phyloP scores from a whole-genome alignment of 2,329 filamentous ascomycete genomes.

The Epichloe gansuensis region DNA sequence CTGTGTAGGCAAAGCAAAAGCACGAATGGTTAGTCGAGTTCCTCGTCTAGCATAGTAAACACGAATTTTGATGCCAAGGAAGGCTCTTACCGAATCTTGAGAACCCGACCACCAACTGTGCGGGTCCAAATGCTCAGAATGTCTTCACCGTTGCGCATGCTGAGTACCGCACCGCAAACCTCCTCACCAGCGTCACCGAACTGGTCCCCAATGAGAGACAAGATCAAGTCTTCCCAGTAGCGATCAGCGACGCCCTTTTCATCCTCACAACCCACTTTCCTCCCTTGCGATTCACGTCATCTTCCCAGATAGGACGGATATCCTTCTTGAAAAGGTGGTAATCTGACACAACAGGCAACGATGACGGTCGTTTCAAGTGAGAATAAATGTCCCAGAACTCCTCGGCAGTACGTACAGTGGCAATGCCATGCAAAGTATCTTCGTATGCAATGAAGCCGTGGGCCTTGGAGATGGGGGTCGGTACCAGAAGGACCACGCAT shows the following conservation, averaged over 20 bases:
- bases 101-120: constrained; percentile 82
- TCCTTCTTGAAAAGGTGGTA: constrained; percentile 98
- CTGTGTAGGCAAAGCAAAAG: constrained; percentile 30
- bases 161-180: constrained; percentile 88
- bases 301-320: constrained; percentile 95
- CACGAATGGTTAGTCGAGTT: background rate
- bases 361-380: constrained; percentile 81
- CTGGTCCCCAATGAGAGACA: constrained; percentile 87
- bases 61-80: background rate
- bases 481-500: constrained; percentile 95
- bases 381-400: constrained; percentile 85
- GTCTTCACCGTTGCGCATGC: constrained; percentile 89
- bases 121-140: constrained; percentile 97
- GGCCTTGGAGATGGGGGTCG: constrained; percentile 93
- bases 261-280: constrained; percentile 96
- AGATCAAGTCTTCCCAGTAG: constrained; percentile 89
- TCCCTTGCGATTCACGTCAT: constrained; percentile 89
- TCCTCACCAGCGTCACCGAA: constrained; percentile 89
- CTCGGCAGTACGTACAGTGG: constrained; percentile 68
- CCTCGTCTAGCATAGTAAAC: background rate
- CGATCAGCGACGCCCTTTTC: constrained; percentile 95
- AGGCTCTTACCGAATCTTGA: constrained; percentile 74
- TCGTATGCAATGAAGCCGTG: constrained; percentile 84
- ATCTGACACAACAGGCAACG: constrained; percentile 82
- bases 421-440: constrained; percentile 84